Conservation (phyloP, 1,284 basidiomycete genomes). For the Ceratobasidium sp. region DNA sequence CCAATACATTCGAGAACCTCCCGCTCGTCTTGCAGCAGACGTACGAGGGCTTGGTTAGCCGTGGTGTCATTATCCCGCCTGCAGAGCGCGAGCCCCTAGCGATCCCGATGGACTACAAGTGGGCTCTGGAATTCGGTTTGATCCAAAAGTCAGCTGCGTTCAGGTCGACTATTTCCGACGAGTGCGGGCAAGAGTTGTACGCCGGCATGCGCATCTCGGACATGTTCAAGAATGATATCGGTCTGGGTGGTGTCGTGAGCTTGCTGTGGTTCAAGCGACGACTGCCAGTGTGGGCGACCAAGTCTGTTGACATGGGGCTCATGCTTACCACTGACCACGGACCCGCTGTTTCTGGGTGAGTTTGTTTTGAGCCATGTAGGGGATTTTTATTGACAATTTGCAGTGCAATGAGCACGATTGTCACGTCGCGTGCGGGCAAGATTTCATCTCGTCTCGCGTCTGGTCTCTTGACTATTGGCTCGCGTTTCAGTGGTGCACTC, state of each 20-base stretch:
- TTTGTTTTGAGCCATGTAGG: constrained; percentile 44
- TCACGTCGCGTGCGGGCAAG: constrained; percentile 99
- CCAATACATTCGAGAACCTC: constrained; percentile 97
- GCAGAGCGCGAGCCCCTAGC: constrained; percentile 90
- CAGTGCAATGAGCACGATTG: constrained; percentile 99
- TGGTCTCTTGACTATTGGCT: constrained; percentile 97
- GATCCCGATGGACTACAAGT: constrained; percentile 99
- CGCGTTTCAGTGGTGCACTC: constrained; percentile 98
- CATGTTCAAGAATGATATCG: constrained; percentile 98
- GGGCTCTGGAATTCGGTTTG: constrained; percentile 97
- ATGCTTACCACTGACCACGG: constrained; percentile 99
- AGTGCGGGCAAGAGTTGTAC: constrained; percentile 98
- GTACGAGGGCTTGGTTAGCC: constrained; percentile 85
- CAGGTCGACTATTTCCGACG: constrained; percentile 99
- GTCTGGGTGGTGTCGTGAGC: constrained; percentile 96
- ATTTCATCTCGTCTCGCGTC: constrained; percentile 96
- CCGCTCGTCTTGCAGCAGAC: constrained; percentile 86
- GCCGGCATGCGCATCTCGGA: constrained; percentile 99
- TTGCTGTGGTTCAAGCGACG: constrained; percentile 98
- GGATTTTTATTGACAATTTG: constrained; percentile 42
- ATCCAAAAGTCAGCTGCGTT: constrained; percentile 99
- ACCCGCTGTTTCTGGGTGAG: constrained; percentile 87
- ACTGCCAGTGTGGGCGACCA: constrained; percentile 85
- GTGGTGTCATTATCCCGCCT: constrained; percentile 79
- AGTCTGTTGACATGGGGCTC: constrained; percentile 99